Percentiles rank a stretch among this genome's conserved stretches.
These are phyloP conservation scores for Actinomucor elegans DNA, from an alignment of 371 early-diverging fungal species.

Conservation along the genomic window DNA sequence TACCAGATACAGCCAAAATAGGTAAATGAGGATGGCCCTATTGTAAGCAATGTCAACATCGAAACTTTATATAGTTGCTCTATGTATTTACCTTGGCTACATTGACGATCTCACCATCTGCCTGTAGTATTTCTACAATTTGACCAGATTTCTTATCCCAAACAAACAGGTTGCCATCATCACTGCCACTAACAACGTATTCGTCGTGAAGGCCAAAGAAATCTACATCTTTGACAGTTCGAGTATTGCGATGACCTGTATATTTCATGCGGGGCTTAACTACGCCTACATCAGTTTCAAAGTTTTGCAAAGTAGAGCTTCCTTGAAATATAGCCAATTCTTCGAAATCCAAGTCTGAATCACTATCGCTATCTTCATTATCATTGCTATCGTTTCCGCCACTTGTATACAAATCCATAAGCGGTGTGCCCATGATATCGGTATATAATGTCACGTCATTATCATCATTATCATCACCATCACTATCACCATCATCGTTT, in stretches of 20 bases:
- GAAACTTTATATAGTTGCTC: too few relatives aligned
- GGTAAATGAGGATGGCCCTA: slow-evolving; percentile 51
- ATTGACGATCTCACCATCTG: slow-evolving; percentile 67
- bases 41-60: too few relatives aligned
- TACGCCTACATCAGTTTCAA: slow-evolving; percentile 23
- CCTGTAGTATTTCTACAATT: slow-evolving; percentile 65
- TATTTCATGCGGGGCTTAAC: slow-evolving; percentile 30
- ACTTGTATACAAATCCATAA: slow-evolving; percentile 1
- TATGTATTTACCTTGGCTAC: slow-evolving; percentile 52
- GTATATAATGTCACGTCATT: slow-evolving; percentile 6
- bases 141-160: slow-evolving; percentile 71
- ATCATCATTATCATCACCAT: slow-evolving; percentile 8
- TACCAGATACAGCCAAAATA: slow-evolving; percentile 62
- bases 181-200: slow-evolving; percentile 78
- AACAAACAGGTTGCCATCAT: slow-evolving; percentile 74
- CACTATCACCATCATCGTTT: slow-evolving; percentile 3
- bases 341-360: slow-evolving; percentile 20
- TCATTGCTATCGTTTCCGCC: slow-evolving; percentile 7
- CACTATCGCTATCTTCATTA: slow-evolving; percentile 6
- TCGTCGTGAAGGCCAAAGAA: slow-evolving; percentile 70
- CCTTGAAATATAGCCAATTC: slow-evolving; percentile 1
- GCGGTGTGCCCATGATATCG: slow-evolving; percentile 6
- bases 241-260: slow-evolving; percentile 42
- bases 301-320: neutral
- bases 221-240: slow-evolving; percentile 81